Base-by-base conservation (phyloP, 257 asterid species). In the Primulina tabacum region DNA sequence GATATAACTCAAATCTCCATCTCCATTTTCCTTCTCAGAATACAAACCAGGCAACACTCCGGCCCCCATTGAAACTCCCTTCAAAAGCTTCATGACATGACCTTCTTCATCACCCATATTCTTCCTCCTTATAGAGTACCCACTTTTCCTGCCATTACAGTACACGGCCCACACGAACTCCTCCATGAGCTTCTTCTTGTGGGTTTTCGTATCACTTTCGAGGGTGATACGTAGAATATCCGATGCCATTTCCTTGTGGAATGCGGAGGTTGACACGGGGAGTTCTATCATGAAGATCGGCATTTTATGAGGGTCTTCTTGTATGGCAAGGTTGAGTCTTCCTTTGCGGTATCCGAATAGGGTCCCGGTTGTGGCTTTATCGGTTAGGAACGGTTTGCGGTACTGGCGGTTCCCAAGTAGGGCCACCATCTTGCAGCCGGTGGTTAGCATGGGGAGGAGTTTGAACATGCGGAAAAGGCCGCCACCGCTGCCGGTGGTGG, bases 51-150 rank as follows among this genome's bases (percentile, higher is more conserved):
- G 96, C 66, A 93, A 80, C 17, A 93, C 99, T 0, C 99, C 99
- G 9, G 95, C 97, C 52, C 97, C 97, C 93, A 88, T 90, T 7
- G 98, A 92, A 8, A 92, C 97, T 0, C 99, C 99, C 71, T 93
- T 76, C 16, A 93, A 77, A 10, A 89, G 81, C 78, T 81, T 75
- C 89, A 90, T 86, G 0, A 93, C 97, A 62, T 87, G 95, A 7
- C 64, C 64, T 35, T 93, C 99, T 52, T 93, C 99, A 0, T 89
- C 95, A 3, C 63, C 85, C 95, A 90, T 87, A 34, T 83, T 73
- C 66, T 62, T 87, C 74, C 99, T 76, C 81, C 96, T 73, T 1
- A 93, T 87, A 0, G 99, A 87, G 68, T 82, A 76, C 8, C 97
- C 99, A 0, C 83, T 37, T 68, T 88, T 93, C 77, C 92, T 71